A percentile compares a stretch with the other conserved stretches of the same genome.
Conservation (phyloP, 148 eudicot genomes). For the Chenopodium suecicum region DNA sequence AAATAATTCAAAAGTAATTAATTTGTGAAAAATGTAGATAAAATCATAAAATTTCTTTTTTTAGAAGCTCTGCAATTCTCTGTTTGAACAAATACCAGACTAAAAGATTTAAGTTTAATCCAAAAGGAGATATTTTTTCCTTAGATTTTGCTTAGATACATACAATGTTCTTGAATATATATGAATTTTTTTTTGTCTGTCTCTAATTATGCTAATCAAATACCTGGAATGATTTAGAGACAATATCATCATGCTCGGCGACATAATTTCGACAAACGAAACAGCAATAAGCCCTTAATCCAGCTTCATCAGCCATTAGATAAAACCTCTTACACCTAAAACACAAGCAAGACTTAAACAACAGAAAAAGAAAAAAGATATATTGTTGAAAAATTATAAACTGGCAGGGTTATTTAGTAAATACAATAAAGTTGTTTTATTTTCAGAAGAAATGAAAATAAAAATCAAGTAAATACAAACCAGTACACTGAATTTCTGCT, state of each 20-base stretch:
- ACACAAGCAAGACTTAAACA: not conserved
- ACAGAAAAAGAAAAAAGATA: not conserved
- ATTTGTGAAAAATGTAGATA: no score
- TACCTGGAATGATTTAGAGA: slow-evolving; percentile 61
- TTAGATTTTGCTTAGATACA: not conserved
- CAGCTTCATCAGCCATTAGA: slow-evolving; percentile 31
- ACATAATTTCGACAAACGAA: slow-evolving; percentile 52
- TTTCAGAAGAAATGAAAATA: not conserved
- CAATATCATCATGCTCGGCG: slow-evolving; percentile 59
- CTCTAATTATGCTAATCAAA: not conserved
- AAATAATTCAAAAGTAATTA: no score
- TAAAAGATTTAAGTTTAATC: no score
- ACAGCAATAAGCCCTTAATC: slow-evolving; percentile 52
- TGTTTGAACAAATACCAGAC: no score
- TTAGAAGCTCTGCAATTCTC: no score
- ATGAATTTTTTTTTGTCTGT: not conserved
- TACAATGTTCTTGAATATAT: not conserved
- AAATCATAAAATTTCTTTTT: no score
- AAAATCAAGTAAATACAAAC: slow-evolving; percentile 12
- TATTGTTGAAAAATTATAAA: no score
- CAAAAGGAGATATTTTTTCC: no score
- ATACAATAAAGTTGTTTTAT: not conserved
- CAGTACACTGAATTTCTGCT: not conserved
- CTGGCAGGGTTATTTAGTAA: no score
- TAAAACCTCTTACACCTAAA: slow-evolving; percentile 9